Evolutionary conservation across 208 protist species (phyloP).

Genomic region (Leishmania amazonensis): DNA sequence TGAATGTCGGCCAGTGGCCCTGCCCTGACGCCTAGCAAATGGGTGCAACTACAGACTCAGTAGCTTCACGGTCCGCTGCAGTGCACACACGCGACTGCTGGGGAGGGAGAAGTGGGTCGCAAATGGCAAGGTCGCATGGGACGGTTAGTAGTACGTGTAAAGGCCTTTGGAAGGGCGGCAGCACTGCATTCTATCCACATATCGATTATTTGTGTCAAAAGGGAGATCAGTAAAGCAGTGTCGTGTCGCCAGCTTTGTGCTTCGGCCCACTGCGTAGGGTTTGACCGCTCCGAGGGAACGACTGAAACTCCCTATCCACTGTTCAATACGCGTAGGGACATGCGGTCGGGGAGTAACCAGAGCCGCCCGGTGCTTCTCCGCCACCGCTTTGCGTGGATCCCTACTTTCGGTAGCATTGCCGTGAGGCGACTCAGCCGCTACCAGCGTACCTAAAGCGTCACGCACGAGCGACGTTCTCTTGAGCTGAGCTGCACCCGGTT

Average conservation of each 20-base stretch:
- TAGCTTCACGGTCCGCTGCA: neutral
- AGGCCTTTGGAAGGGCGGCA: conserved; percentile 61
- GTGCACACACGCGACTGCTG: neutral
- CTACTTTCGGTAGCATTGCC: neutral
- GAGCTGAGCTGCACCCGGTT: neutral
- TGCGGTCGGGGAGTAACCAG: conserved; percentile 7
- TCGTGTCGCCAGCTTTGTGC: neutral
- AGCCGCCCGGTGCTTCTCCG: conserved; percentile 24
- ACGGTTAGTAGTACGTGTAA: conserved; percentile 29
- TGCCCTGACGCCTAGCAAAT: neutral
- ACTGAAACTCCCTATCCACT: conserved; percentile 25
- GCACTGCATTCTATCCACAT: conserved; percentile 51
- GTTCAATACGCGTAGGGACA: conserved; percentile 12
- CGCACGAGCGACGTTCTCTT: neutral
- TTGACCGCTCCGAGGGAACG: conserved; percentile 40
- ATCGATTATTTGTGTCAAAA: conserved; percentile 33
- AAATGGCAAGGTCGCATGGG: neutral
- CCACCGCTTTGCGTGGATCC: conserved; percentile 35
- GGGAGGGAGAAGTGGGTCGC: neutral
- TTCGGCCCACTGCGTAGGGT: conserved; percentile 43
- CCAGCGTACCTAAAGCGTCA: neutral
- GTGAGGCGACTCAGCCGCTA: neutral
- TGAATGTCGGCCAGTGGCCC: neutral
- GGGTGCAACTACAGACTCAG: neutral
- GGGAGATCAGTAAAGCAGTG: conserved; percentile 1